Conservation (phyloP, 108 stramenopile species). For the Cylindrotheca closterium region DNA sequence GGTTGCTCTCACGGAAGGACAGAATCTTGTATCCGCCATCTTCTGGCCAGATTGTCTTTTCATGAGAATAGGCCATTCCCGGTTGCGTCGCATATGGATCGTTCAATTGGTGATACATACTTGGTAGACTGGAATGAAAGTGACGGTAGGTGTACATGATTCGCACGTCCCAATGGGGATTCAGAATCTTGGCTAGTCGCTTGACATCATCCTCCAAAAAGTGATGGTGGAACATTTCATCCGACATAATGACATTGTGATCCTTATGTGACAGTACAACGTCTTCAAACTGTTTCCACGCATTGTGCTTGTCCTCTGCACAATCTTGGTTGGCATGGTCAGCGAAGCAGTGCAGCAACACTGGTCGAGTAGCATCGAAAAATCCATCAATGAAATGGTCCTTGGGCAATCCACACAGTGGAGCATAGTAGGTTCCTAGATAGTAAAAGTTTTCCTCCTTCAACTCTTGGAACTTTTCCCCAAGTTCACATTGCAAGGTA, state of each 20-base stretch:
- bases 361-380: background rate
- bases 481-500: constrained; percentile 4
- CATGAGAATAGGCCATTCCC: background rate
- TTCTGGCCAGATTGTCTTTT: background rate
- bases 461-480: background rate
- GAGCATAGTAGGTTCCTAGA: background rate
- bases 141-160: constrained; percentile 23
- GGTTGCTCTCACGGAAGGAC: background rate
- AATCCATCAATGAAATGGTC: background rate
- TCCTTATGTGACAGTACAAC: background rate
- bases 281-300: background rate
- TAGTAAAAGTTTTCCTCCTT: background rate
- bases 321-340: background rate
- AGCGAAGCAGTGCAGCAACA: background rate
- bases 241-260: background rate
- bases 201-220: background rate
- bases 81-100: background rate
- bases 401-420: background rate
- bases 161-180: constrained; percentile 24
- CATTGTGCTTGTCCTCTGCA: background rate
- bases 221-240: background rate
- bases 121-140: constrained; percentile 24
- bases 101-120: constrained; percentile 22
- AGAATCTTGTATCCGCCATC: background rate
- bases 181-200: background rate